Evolutionary conservation across 202 grass and related monocot genomes (phyloP).

Genomic region (Digitaria exilis): DNA sequence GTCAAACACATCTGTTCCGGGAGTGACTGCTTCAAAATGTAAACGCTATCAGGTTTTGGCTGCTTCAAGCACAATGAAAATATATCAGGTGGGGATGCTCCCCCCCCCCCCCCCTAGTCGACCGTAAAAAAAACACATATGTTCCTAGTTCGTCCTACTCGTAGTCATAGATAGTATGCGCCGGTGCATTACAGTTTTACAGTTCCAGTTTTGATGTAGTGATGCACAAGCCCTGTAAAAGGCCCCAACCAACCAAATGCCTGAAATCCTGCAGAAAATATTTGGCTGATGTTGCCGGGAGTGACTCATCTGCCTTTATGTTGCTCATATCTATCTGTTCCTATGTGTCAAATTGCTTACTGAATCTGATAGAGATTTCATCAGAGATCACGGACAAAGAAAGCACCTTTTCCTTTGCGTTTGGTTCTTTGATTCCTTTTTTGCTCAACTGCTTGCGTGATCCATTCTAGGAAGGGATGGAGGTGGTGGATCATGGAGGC

Average conservation of each 20-base stretch:
- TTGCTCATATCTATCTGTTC: background rate
- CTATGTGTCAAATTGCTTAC: constrained; percentile 34
- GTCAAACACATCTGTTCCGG: background rate
- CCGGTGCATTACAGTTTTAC: constrained; percentile 29
- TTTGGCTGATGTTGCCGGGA: constrained; percentile 19
- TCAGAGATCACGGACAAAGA: constrained; percentile 36
- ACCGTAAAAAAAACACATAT: too few relatives aligned
- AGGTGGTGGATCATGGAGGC: constrained; percentile 62
- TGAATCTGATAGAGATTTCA: constrained; percentile 29
- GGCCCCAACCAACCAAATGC: background rate
- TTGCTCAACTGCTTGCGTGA: constrained; percentile 46
- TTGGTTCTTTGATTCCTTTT: constrained; percentile 43
- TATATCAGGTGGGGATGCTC: too few relatives aligned
- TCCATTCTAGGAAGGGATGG: constrained; percentile 35
- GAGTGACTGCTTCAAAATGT: too few relatives aligned
- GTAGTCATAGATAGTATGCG: constrained; percentile 26
- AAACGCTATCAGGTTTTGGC: too few relatives aligned
- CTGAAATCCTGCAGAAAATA: background rate
- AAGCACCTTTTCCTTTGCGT: constrained; percentile 38
- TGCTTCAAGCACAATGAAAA: too few relatives aligned
- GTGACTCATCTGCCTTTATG: background rate
- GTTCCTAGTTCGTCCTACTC: background rate
- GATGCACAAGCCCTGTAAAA: constrained; percentile 31
- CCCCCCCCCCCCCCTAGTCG: too few relatives aligned
- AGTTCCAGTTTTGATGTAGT: constrained; percentile 40